Evolutionary conservation across 768 basidiomycete species (phyloP), one percentile per base, ranked within the genome.

Genomic region (Sarcodon aspratus): DNA sequence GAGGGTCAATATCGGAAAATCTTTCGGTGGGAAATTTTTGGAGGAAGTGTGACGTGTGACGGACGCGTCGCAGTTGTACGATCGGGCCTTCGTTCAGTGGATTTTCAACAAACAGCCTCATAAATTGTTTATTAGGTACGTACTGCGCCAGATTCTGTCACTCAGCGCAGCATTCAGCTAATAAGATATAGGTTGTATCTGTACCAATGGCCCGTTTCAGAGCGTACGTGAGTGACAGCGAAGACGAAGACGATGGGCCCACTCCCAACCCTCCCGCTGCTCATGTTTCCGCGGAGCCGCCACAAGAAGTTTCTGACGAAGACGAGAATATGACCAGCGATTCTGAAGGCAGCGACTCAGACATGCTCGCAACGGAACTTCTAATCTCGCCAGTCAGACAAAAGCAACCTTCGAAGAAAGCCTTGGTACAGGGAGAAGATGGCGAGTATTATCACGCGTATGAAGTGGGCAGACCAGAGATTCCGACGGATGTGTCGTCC

Each of bases 181-280:
- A 27, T 27, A 27, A 27, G 21, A 27, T 27, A 27, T 27, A 27
- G 21, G 21, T 27, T 31, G 12, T 27, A 27, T 27, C 21, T 27
- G 21, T 27, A 27, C 21, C 54, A 44, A 85, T 85, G 82, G 72
- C 80, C 50, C 79, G 82, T 47, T 86, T 85, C 67, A 74, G 76
- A 50, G 83, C 82, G 32, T 74, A 75, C 59, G 66, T 69, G 13
- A 79, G 75, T 63, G 80, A 79, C 61, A 70, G 63, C 54, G 70
- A 70, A 48, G 76, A 76, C 59, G 73, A 76, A 59, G 75, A 74
- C 47, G 69, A 70, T 33, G 65, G 27, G 13, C 15, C 40, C 13
- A 13, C 40, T 27, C 40, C 15, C 7, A 13, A 42, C 13, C 9
- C 13, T 5, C 9, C 40, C 40, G 13, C 40, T 27, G 21, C 9